phyloP scores from a whole-genome alignment of 2,329 filamentous ascomycete genomes.

The Achaetomium macrosporum region DNA sequence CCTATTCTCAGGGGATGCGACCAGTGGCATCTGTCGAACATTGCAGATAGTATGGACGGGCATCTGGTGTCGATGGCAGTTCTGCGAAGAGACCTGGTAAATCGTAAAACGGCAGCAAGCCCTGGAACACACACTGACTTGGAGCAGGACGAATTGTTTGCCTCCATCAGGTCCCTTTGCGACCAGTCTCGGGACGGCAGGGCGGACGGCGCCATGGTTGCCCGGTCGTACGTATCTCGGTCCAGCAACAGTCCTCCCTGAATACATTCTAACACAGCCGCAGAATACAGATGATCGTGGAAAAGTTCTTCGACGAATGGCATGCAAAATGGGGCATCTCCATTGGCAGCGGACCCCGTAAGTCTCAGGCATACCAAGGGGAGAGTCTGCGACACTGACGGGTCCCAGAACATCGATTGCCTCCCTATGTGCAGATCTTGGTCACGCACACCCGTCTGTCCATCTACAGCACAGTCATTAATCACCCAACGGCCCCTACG shows the following conservation, averaged over 20 bases:
- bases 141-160: slow-evolving; percentile 48
- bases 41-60: slow-evolving; percentile 62
- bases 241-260: neutral
- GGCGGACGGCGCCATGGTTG: slow-evolving; percentile 47
- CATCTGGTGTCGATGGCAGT: slow-evolving; percentile 68
- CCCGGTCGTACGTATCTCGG: slow-evolving; percentile 41
- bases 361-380: slow-evolving; percentile 12
- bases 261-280: slow-evolving; percentile 19
- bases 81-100: slow-evolving; percentile 58
- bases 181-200: slow-evolving; percentile 47
- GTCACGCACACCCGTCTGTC: slow-evolving; percentile 67
- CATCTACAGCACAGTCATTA: slow-evolving; percentile 70
- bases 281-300: slow-evolving; percentile 54
- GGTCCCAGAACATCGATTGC: slow-evolving; percentile 41
- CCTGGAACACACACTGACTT: slow-evolving; percentile 5
- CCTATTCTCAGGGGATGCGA: slow-evolving; percentile 62
- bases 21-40: slow-evolving; percentile 58
- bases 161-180: slow-evolving; percentile 52
- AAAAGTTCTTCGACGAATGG: slow-evolving; percentile 62
- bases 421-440: slow-evolving; percentile 69
- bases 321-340: slow-evolving; percentile 55
- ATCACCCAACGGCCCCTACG: slow-evolving; percentile 63
- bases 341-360: slow-evolving; percentile 49
- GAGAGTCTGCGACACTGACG: neutral
- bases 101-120: slow-evolving; percentile 15